These are phyloP conservation scores for Cyclocybe cylindracea DNA, from an alignment of 768 basidiomycete species.

Conservation along the genomic window DNA sequence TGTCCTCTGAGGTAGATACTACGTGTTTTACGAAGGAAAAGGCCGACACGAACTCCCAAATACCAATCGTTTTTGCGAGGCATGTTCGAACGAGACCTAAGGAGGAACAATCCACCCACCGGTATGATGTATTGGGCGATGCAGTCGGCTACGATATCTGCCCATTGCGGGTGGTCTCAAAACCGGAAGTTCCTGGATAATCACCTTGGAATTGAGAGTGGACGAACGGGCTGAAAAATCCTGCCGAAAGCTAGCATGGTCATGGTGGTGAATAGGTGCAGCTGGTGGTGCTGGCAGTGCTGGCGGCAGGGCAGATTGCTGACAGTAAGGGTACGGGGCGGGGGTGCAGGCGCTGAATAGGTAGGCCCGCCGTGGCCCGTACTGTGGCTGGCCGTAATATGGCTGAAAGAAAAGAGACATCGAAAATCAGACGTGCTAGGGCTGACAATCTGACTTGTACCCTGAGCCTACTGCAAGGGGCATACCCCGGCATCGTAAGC, in stretches of 20 bases:
- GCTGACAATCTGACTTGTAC: constrained; percentile 16
- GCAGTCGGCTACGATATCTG: constrained; percentile 79
- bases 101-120: constrained; percentile 68
- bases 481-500: too few relatives aligned
- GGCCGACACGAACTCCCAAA: constrained; percentile 7
- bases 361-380: constrained; percentile 46
- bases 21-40: constrained; percentile 34
- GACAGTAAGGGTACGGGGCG: constrained; percentile 40
- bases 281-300: constrained; percentile 39
- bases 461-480: too few relatives aligned
- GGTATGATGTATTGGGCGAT: constrained; percentile 81
- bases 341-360: constrained; percentile 40
- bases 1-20: constrained; percentile 21
- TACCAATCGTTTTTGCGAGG: constrained; percentile 27
- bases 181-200: constrained; percentile 92
- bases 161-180: constrained; percentile 81
- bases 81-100: constrained; percentile 15
- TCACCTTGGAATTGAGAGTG: constrained; percentile 91
- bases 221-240: constrained; percentile 74
- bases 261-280: constrained; percentile 31
- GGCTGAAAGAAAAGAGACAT: constrained; percentile 70
- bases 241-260: constrained; percentile 47
- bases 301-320: constrained; percentile 33
- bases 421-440: constrained; percentile 13
- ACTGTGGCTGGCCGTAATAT: constrained; percentile 60